These are phyloP conservation scores for Neobulgaria alba DNA, from an alignment of 2,329 filamentous ascomycete species.

Conservation along the genomic window DNA sequence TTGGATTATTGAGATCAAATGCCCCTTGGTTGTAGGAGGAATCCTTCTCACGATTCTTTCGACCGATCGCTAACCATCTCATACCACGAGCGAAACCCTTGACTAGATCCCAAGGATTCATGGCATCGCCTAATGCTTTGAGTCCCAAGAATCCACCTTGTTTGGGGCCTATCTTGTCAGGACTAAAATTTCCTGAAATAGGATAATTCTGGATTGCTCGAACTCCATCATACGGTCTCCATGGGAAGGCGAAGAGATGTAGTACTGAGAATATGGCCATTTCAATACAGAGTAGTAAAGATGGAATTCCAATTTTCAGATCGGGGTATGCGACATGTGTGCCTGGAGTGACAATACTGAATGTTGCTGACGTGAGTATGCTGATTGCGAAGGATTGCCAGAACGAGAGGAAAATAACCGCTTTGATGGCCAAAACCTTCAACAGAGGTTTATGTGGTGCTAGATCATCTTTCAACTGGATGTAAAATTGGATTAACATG, in stretches of 20 bases:
- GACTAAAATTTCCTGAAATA: conserved; percentile 16
- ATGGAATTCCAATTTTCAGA: conserved; percentile 72
- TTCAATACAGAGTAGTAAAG: conserved; percentile 69
- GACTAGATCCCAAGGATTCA: conserved; percentile 76
- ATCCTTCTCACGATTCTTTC: conserved; percentile 49
- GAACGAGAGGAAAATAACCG: conserved; percentile 86
- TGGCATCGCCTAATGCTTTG: conserved; percentile 58
- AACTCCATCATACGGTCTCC: conserved; percentile 50
- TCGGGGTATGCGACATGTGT: conserved; percentile 59
- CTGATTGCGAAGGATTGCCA: conserved; percentile 66
- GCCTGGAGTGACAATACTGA: conserved; percentile 31
- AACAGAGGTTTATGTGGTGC: conserved; percentile 63
- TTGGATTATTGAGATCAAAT: conserved; percentile 11
- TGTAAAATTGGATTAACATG: conserved; percentile 79
- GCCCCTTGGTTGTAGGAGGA: conserved; percentile 36
- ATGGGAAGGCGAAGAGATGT: conserved; percentile 78
- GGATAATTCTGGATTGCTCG: conserved; percentile 40
- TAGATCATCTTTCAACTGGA: conserved; percentile 63
- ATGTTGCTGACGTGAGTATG: conserved; percentile 44
- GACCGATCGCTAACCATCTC: conserved; percentile 72
- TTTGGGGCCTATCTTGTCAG: conserved; percentile 36
- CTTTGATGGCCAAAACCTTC: conserved; percentile 79
- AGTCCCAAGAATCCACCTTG: conserved; percentile 56
- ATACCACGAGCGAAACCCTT: conserved; percentile 67
- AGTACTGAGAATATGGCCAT: conserved; percentile 75